A percentile compares a stretch with the other conserved stretches of the same genome.
Evolutionary conservation across 2,329 filamentous ascomycete genomes (phyloP).

Genomic region (Cadophora luteo-olivacea): DNA sequence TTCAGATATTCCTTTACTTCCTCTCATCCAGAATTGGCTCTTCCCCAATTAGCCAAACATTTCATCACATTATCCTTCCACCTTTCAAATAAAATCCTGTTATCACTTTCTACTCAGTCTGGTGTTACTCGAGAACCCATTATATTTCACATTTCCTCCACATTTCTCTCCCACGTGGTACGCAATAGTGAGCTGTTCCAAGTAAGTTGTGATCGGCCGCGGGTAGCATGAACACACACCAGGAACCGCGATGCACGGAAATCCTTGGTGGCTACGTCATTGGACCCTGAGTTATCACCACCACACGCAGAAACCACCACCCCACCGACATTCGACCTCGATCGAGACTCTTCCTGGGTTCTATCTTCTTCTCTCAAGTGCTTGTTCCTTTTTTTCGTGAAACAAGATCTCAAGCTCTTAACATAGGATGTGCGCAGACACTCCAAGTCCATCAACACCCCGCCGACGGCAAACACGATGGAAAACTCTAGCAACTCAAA

Average conservation of each 20-base stretch:
- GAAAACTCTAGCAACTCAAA: constrained; percentile 36
- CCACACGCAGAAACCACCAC: neutral
- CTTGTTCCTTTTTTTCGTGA: neutral
- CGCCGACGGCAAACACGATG: constrained; percentile 3
- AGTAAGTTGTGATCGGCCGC: neutral
- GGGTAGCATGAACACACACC: neutral
- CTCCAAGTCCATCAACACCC: constrained; percentile 1
- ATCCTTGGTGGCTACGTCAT: constrained; percentile 9
- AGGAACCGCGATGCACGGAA: neutral
- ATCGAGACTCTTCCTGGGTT: neutral
- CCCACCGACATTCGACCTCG: neutral
- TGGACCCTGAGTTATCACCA: constrained; percentile 9
- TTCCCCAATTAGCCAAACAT: no score
- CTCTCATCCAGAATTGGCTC: no score
- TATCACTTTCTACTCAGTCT: neutral
- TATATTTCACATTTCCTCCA: neutral
- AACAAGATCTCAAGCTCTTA: neutral
- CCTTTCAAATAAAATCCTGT: no score
- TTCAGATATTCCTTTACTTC: no score
- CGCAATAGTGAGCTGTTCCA: neutral
- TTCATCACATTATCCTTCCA: no score
- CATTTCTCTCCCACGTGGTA: neutral
- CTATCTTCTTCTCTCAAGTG: neutral
- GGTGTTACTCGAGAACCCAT: neutral
- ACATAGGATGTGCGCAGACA: constrained; percentile 4